These are phyloP conservation scores for Dothidotthia symphoricarpi DNA, from an alignment of 2,329 filamentous ascomycete genomes.

Conservation along the genomic window DNA sequence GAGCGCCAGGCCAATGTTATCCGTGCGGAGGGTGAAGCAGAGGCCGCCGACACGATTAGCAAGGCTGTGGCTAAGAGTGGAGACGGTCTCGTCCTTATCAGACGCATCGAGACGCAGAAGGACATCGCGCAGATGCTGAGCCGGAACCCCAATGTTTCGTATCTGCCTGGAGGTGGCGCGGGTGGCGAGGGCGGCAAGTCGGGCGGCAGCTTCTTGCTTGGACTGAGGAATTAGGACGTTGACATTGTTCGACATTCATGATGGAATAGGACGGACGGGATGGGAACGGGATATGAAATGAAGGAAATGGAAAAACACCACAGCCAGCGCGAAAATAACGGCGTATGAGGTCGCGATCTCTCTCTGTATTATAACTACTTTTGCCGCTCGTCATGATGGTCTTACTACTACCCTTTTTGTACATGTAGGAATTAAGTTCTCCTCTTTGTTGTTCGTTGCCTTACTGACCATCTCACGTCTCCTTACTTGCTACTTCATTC, in stretches of 20 bases:
- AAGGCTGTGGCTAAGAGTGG: conserved; percentile 91
- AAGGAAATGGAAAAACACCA: conserved; percentile 3
- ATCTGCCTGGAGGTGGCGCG: conserved; percentile 71
- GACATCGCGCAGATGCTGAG: conserved; percentile 92
- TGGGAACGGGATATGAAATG: conserved; percentile 1
- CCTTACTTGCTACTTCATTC: no score
- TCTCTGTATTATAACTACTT: no score
- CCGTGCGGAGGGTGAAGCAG: conserved; percentile 94
- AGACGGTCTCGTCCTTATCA: conserved; percentile 90
- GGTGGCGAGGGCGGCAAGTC: conserved; percentile 59
- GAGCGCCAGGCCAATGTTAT: conserved; percentile 98
- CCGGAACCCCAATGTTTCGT: conserved; percentile 91
- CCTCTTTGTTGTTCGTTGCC: no score
- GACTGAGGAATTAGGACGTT: conserved; percentile 53
- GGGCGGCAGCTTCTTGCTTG: conserved; percentile 63
- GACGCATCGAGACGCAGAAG: conserved; percentile 93
- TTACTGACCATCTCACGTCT: no score
- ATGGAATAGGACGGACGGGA: conserved; percentile 1
- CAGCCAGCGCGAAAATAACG: no score
- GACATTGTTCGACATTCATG: no score
- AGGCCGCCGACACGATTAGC: conserved; percentile 92
- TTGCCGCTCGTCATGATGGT: no score
- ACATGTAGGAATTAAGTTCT: no score
- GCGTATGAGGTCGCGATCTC: no score
- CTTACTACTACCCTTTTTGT: no score